Base-by-base conservation (phyloP, 768 basidiomycete species). In the Leccinellum rugosiceps region DNA sequence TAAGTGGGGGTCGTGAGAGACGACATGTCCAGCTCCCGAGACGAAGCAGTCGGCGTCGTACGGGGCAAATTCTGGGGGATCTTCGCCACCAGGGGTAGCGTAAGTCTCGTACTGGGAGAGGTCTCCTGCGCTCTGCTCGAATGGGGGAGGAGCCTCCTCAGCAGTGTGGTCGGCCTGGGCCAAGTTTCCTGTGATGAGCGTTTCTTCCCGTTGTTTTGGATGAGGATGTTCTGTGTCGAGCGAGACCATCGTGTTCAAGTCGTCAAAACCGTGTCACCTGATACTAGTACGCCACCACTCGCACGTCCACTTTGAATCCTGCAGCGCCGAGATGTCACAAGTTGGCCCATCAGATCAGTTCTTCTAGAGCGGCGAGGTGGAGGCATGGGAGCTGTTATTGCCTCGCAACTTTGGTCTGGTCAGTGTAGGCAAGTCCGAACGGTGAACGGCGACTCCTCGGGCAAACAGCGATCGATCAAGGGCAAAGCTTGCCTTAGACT, bases 1-100 rank as follows among this genome's bases (percentile, higher is more conserved):
- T 47, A 89, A 69, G 65, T 88, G 86, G 6, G 68, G 73, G 62
- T 91, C 90, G 67, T 90, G 88, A 14, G 88, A 87, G 53, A 90
- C 72, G 58, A 88, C 75, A 47, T 84, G 69, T 3, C 83, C 84
- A 43, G 73, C 56, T 32, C 69, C 69, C 1, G 74, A 74, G 23
- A 78, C 70, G 60, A 82, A 84, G 70, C 76, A 84, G 57, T 86
- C 79, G 19, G 88, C 86, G 14, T 83, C 72, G 65, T 90, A 90
- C 0, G 78, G 80, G 2, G 83, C 67, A 61, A 89, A 90, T 3
- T 71, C 71, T 4, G 88, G 88, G 1, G 88, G 88, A 17, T 79
- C 76, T n/a, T 76, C 78, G 19, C 75, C 76, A 19, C 71, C 74
- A 17, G 61, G 64, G 10, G 68, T 63, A 32, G 65, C 63, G 44